Evolutionary conservation across 2,329 filamentous ascomycete species (phyloP).

Genomic region (Botryosphaeria dothidea): DNA sequence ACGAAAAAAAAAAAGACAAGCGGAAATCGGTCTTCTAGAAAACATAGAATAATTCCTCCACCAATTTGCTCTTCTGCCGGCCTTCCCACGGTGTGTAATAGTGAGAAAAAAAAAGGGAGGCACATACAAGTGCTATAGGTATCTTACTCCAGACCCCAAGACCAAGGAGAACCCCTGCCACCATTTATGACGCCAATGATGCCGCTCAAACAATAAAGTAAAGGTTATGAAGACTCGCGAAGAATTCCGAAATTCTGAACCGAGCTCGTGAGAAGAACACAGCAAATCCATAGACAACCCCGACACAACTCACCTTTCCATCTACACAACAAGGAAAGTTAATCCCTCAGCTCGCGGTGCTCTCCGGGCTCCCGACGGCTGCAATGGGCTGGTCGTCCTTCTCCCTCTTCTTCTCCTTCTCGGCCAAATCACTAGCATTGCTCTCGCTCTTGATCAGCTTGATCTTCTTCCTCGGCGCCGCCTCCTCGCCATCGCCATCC

Average conservation of each 20-base stretch:
- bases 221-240: background rate
- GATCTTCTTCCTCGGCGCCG: constrained; percentile 38
- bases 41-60: too few species aligned
- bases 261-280: background rate
- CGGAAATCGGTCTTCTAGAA: too few species aligned
- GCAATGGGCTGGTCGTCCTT: background rate
- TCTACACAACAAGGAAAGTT: background rate
- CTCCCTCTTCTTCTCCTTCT: background rate
- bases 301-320: background rate
- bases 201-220: background rate
- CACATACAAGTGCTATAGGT: background rate
- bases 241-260: background rate
- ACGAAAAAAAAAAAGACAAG: too few species aligned
- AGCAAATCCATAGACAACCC: background rate
- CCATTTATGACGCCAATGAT: background rate
- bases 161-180: background rate
- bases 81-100: too few species aligned
- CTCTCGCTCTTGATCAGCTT: constrained; percentile 28
- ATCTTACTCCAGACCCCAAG: background rate
- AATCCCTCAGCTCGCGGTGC: constrained; percentile 3
- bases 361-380: background rate
- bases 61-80: too few species aligned
- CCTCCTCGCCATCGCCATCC: constrained; percentile 29
- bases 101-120: background rate
- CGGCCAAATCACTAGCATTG: background rate